A percentile compares a stretch with the other conserved stretches of the same genome.
These are phyloP conservation scores for Thalassiosira exigua DNA, from an alignment of 352 stramenopile species.

Conservation along the genomic window DNA sequence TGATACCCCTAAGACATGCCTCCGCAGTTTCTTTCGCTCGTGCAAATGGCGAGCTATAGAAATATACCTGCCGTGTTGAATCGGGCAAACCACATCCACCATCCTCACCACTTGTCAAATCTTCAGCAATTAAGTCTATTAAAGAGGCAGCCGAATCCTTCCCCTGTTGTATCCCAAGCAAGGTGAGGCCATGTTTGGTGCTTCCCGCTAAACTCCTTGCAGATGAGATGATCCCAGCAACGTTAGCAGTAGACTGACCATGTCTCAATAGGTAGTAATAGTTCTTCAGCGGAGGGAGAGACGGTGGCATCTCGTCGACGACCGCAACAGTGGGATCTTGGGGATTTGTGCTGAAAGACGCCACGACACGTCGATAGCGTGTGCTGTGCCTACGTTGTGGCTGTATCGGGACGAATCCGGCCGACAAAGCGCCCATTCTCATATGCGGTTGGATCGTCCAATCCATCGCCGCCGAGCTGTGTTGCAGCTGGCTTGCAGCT, in stretches of 20 bases:
- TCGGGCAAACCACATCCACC: too few species aligned
- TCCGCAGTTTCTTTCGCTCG: conserved; percentile 71
- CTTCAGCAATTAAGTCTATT: conserved; percentile 62
- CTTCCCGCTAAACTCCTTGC: conserved; percentile 70
- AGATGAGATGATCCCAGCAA: conserved; percentile 79
- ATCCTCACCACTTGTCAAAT: conserved; percentile 45
- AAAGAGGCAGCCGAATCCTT: conserved; percentile 58
- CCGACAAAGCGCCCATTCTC: too few species aligned
- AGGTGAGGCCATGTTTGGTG: conserved; percentile 74
- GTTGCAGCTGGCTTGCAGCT: too few species aligned
- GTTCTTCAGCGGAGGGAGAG: conserved; percentile 69
- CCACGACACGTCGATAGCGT: too few species aligned
- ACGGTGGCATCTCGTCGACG: conserved; percentile 63
- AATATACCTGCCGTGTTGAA: conserved; percentile 57
- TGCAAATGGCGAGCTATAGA: conserved; percentile 79
- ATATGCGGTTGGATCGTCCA: too few species aligned
- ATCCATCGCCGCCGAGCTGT: too few species aligned
- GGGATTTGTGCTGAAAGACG: conserved; percentile 21
- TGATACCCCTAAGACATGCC: conserved; percentile 60
- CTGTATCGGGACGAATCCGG: too few species aligned
- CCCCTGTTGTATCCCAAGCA: conserved; percentile 71
- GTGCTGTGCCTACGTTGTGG: too few species aligned
- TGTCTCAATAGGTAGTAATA: conserved; percentile 80
- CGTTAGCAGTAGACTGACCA: conserved; percentile 78
- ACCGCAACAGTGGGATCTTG: conserved; percentile 37